phyloP scores from a whole-genome alignment of 1,284 basidiomycete genomes.

The Hortiboletus rubellus region DNA sequence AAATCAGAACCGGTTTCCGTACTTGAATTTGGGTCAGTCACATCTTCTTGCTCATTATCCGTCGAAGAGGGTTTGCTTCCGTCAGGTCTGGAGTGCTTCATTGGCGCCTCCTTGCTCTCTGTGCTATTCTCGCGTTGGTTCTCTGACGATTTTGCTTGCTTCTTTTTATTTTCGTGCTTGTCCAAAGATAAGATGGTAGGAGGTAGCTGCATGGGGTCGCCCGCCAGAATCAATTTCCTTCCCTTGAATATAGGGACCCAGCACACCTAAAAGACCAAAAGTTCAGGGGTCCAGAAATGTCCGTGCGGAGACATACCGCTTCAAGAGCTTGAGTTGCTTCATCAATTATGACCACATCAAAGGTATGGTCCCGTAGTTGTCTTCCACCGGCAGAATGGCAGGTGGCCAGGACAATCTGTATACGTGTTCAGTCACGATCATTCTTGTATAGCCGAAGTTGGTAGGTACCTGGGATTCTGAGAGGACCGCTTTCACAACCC shows the following conservation, averaged over 20 bases:
- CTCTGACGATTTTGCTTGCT: constrained; percentile 6
- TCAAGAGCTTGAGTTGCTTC: constrained; percentile 98
- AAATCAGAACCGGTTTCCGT: constrained; percentile 14
- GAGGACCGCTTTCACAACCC: constrained; percentile 79
- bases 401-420: constrained; percentile 84
- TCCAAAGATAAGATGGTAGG: constrained; percentile 83
- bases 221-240: constrained; percentile 85
- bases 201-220: constrained; percentile 90
- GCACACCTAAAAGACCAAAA: constrained; percentile 62
- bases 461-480: constrained; percentile 65
- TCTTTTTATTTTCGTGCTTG: constrained; percentile 36
- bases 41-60: constrained; percentile 1
- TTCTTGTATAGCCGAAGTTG: constrained; percentile 40
- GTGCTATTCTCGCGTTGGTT: constrained; percentile 6
- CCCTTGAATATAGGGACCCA: constrained; percentile 95
- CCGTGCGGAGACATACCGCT: constrained; percentile 53
- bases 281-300: constrained; percentile 13
- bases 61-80: not conserved
- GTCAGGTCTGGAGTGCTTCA: not conserved
- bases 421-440: not conserved
- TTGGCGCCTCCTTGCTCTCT: not conserved
- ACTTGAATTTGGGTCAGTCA: constrained; percentile 7
- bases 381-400: constrained; percentile 89
- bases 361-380: constrained; percentile 72
- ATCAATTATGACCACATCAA: constrained; percentile 93